Evolutionary conservation across 1,284 basidiomycete species (phyloP).

Genomic region (Caloboletus firmus): DNA sequence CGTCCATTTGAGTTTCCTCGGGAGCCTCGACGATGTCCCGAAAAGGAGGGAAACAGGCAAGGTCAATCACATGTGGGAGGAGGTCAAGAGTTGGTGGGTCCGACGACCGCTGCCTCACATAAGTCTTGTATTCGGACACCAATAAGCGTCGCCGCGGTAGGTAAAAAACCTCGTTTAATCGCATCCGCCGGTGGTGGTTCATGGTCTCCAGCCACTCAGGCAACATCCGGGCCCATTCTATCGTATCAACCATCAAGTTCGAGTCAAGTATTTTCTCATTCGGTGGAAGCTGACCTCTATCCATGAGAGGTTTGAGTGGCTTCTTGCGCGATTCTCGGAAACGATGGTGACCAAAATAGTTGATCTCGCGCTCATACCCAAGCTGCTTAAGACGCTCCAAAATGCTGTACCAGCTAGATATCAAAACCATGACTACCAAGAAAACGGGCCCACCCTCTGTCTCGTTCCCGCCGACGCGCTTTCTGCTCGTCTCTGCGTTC

Average conservation of each 20-base stretch:
- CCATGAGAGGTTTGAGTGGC: slow-evolving; percentile 2
- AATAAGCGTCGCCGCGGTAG: slow-evolving; percentile 6
- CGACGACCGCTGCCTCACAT: not conserved
- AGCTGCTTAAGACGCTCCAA: slow-evolving; percentile 9
- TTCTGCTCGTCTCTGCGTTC: not conserved
- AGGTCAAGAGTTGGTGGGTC: slow-evolving; percentile 6
- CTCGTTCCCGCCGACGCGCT: not conserved
- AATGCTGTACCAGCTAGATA: slow-evolving; percentile 1
- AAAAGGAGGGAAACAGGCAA: slow-evolving; percentile 14
- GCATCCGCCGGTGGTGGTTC: not conserved
- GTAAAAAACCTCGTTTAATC: slow-evolving; percentile 1
- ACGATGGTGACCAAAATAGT: not conserved
- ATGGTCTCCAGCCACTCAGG: slow-evolving; percentile 12
- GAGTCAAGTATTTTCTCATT: too few species aligned
- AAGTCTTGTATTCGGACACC: slow-evolving; percentile 2
- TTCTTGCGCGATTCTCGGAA: not conserved
- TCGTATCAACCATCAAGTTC: not conserved
- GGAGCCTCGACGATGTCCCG: slow-evolving; percentile 12
- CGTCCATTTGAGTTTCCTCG: not conserved
- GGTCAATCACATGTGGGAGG: slow-evolving; percentile 14
- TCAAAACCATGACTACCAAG: not conserved
- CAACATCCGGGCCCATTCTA: slow-evolving; percentile 16
- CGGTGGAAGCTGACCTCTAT: slow-evolving; percentile 1
- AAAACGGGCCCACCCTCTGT: not conserved
- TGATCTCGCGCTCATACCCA: slow-evolving; percentile 10